Evolutionary conservation across 2,329 filamentous ascomycete genomes (phyloP), one percentile per base, ranked within the genome.

Genomic region (Leptoxyphium fumago): DNA sequence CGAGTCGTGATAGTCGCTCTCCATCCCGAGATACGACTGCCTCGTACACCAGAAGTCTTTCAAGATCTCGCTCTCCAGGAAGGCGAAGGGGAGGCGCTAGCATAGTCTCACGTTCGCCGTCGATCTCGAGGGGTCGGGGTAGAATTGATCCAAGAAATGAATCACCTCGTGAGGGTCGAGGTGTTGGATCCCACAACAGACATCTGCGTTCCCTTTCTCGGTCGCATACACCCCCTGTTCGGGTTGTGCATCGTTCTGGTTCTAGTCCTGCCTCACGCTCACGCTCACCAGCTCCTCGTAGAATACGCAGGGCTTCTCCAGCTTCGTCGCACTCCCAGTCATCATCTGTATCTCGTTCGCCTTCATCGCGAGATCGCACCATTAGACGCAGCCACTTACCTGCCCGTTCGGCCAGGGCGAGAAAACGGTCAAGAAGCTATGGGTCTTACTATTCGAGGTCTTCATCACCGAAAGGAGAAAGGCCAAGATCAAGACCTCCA

Each of bases 161-260:
- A 36, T 15, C 9, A 9, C 13, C 32, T 36, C 32, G 9, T 36
- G 4, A 36, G 5, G 32, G 11, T 40, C 38, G 38, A 15, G 13
- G 32, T 4, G 32, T 15, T 36, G 15, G 5, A 36, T 15, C 3
- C 15, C 32, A 36, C 32, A 13, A 9, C 38, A 40, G 11, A 38
- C 36, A 13, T 45, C 46, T 29, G 29, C 40, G 14, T 48, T 42
- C 15, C 29, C 30, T 10, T 18, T 41, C 57, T n/a, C 53, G 52
- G 32, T 61, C 60, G 15, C 58, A 38, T 14, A 48, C 56, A 30
- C 57, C 56, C 15, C 55, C 49, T 9, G 48, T 47, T 30, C 50
- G 53, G n/a, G 49, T 49, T 26, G 44, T 46, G 18, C 43, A 43
- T 15, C 43, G 44, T 8, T 42, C 45, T 29, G 26, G 40, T 15